Evolutionary conservation across 345 rosid species (phyloP), one percentile per base, ranked within the genome.

Genomic region (Populus alba): DNA sequence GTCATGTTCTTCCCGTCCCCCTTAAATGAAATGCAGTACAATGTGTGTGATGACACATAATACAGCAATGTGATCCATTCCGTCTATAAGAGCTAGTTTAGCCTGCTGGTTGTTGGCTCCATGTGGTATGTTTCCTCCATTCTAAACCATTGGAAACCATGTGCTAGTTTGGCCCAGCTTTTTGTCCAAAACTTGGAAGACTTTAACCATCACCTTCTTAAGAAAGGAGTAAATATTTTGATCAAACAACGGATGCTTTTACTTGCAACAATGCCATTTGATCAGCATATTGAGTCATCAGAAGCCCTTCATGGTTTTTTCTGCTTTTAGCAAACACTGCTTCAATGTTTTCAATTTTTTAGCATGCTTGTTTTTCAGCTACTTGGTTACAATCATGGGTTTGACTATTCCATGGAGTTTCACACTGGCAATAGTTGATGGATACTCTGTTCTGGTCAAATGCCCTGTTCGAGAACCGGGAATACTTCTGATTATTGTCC

Each of bases 331-430:
- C 1, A 25, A 22, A 4, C 4, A 1, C 13, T 55, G 39, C 39
- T 73, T 22, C 17, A 13, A 33, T 61, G 29, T 25, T 71, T 38
- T 31, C 5, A 13, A n/a, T 22, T 13, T 66, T 27, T 8, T 59
- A 37, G 37, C 45, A 16, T 43, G 22, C 3, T 49, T 79, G 22
- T 16, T 73, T 68, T 72, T 72, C 90, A 95, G 98, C 89, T 95
- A 82, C 87, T 82, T 93, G 88, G 98, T 90, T 43, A 90, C 91
- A 31, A 85, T 90, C 84, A 95, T 95, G 97, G 95, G 97, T 62
- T 85, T 93, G 84, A 86, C 90, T 8, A 90, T 95, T 77, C 98
- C 98, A 35, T 95, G 98, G 97, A 91, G 95, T 80, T 76, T 89
- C 78, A 88, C 95, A 47, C 76, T 95, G 81, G 97, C 92, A 61